Evolutionary conservation across 768 basidiomycete species (phyloP).

Genomic region (Lactifluus pinguis): DNA sequence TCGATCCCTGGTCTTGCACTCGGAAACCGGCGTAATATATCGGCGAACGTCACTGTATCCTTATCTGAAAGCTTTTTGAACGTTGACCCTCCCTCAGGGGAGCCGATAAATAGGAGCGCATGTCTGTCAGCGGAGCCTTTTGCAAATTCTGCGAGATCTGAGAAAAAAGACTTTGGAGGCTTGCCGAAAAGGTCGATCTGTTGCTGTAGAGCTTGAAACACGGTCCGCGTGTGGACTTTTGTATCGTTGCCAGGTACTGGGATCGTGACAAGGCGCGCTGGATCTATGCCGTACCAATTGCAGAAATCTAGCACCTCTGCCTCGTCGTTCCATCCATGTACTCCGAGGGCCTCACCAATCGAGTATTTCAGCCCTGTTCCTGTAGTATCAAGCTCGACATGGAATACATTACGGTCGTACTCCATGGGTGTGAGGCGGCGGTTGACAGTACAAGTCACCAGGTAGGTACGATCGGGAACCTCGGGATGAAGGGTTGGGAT

Average conservation of each 20-base stretch:
- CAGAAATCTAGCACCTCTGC: constrained; percentile 86
- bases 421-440: constrained; percentile 88
- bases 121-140: constrained; percentile 59
- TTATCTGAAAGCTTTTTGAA: constrained; percentile 96
- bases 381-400: constrained; percentile 88
- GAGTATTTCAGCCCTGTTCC: constrained; percentile 92
- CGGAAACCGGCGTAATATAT: constrained; percentile 66
- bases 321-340: constrained; percentile 97
- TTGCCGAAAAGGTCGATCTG: constrained; percentile 94
- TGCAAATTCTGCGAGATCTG: constrained; percentile 74
- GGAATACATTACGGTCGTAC: constrained; percentile 98
- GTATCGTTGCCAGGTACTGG: constrained; percentile 55
- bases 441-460: constrained; percentile 91
- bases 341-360: constrained; percentile 93
- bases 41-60: constrained; percentile 90
- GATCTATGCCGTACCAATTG: constrained; percentile 83
- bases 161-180: constrained; percentile 93
- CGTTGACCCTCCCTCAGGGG: constrained; percentile 80
- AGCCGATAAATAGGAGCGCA: constrained; percentile 84
- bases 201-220: constrained; percentile 92
- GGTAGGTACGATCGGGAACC: constrained; percentile 78
- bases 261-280: constrained; percentile 70
- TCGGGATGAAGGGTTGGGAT: constrained; percentile 79
- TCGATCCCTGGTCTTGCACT: constrained; percentile 79
- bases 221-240: constrained; percentile 83